Conservation (phyloP, 2,329 filamentous ascomycete genomes). For the Allantophomopsis lycopodina region DNA sequence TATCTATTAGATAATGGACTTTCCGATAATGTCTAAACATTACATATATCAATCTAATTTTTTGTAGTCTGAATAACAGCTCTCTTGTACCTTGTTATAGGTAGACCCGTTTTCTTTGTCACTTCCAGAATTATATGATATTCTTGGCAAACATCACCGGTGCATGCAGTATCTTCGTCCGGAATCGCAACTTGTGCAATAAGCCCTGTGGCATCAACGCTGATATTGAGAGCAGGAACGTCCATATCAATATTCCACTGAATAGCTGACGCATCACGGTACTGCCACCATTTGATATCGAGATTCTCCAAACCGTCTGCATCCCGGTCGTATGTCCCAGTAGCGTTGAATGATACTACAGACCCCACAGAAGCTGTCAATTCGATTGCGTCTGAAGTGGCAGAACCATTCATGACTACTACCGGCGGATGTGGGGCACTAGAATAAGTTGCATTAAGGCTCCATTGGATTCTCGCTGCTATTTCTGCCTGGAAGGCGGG, state of each 20-base stretch:
- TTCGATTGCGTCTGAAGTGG: constrained; percentile 19
- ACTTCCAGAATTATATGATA: constrained; percentile 26
- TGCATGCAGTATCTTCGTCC: constrained; percentile 7
- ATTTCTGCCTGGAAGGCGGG: constrained; percentile 33
- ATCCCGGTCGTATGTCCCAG: constrained; percentile 24
- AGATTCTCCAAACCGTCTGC: constrained; percentile 11
- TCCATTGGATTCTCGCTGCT: constrained; percentile 32
- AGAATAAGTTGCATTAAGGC: constrained; percentile 17
- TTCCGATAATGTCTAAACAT: no score
- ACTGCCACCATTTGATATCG: constrained; percentile 27
- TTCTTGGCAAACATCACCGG: constrained; percentile 8
- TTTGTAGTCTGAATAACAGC: constrained; percentile 10
- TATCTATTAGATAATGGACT: no score
- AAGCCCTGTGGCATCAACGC: no score
- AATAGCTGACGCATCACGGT: constrained; percentile 23
- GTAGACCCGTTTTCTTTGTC: constrained; percentile 19
- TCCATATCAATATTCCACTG: constrained; percentile 11
- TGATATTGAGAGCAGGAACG: not conserved
- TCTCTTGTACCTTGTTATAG: constrained; percentile 24
- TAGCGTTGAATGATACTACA: constrained; percentile 22
- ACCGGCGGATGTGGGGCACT: constrained; percentile 26
- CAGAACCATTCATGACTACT: constrained; percentile 21
- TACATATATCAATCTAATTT: no score
- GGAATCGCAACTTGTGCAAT: no score
- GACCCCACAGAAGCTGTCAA: constrained; percentile 21